Evolutionary conservation across 2,329 filamentous ascomycete species (phyloP).

Genomic region (Neofusicoccum ribis): DNA sequence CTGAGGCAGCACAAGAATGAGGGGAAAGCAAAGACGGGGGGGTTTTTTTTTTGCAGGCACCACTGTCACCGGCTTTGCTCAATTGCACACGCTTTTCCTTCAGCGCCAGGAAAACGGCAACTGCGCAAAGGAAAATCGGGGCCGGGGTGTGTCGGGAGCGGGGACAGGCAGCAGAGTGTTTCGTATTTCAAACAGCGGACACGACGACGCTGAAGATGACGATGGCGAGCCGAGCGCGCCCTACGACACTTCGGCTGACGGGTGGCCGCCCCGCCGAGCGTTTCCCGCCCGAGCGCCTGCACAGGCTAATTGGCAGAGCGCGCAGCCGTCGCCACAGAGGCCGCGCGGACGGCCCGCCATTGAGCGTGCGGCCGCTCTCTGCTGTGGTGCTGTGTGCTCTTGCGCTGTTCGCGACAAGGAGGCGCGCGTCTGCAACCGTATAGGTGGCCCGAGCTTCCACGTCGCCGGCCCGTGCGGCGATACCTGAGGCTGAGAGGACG

Average conservation of each 20-base stretch:
- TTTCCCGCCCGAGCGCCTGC: neutral
- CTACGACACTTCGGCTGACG: neutral
- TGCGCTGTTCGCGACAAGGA: neutral
- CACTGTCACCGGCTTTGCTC: no score
- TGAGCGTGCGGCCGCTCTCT: neutral
- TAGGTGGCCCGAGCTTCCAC: neutral
- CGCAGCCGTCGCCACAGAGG: neutral
- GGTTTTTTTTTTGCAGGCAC: no score
- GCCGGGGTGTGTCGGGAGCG: no score
- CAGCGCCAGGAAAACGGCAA: no score
- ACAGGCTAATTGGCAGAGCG: neutral
- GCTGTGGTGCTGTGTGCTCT: neutral
- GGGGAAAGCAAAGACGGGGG: no score
- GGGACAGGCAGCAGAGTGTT: no score
- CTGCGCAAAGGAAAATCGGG: no score
- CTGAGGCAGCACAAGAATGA: no score
- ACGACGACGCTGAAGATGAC: neutral
- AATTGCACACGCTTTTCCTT: no score
- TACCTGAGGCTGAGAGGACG: slow-evolving; percentile 18
- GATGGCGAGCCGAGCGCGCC: neutral
- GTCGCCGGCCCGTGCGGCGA: neutral
- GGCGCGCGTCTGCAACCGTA: neutral
- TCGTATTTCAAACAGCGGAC: neutral
- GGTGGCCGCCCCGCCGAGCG: neutral
- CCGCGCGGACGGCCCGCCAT: neutral